Percentiles rank a stretch among this genome's conserved stretches.
Conservation (phyloP, 129 eudicot species). For the Helichrysum umbraculigerum region DNA sequence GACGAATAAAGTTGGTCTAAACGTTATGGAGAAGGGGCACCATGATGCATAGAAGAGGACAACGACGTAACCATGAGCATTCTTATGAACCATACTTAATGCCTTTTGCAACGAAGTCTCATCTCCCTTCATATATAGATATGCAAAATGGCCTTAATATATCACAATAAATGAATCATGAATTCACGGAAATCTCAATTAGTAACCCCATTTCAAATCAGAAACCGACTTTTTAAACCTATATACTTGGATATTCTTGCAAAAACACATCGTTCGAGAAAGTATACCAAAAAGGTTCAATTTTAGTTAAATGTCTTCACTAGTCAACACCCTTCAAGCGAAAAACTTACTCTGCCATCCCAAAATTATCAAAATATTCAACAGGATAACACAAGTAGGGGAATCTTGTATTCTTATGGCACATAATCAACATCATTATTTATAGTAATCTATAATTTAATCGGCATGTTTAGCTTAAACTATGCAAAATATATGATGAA, state of each 20-base stretch:
- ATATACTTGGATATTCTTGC: neutral
- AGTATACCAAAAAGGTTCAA: neutral
- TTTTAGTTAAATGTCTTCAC: neutral
- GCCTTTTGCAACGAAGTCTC: constrained; percentile 79
- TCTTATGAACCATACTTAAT: constrained; percentile 50
- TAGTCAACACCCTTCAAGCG: neutral
- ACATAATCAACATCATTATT: neutral
- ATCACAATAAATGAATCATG: neutral
- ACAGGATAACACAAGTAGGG: neutral
- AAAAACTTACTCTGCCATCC: neutral
- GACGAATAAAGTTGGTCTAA: constrained; percentile 64
- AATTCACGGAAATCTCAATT: neutral
- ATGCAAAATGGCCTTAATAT: constrained; percentile 16
- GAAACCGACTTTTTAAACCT: neutral
- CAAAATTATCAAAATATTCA: neutral
- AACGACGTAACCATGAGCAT: constrained; percentile 57
- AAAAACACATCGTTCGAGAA: neutral
- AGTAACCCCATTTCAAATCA: neutral
- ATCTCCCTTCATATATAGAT: constrained; percentile 60
- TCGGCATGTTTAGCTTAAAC: neutral
- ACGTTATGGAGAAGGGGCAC: constrained; percentile 79
- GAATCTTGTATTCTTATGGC: neutral
- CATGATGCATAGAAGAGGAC: constrained; percentile 89
- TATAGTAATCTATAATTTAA: neutral
- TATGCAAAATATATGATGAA: neutral